Evolutionary conservation across 2,329 filamentous ascomycete species (phyloP), one percentile per base, ranked within the genome.

Genomic region (Arthrinium phaeospermum): DNA sequence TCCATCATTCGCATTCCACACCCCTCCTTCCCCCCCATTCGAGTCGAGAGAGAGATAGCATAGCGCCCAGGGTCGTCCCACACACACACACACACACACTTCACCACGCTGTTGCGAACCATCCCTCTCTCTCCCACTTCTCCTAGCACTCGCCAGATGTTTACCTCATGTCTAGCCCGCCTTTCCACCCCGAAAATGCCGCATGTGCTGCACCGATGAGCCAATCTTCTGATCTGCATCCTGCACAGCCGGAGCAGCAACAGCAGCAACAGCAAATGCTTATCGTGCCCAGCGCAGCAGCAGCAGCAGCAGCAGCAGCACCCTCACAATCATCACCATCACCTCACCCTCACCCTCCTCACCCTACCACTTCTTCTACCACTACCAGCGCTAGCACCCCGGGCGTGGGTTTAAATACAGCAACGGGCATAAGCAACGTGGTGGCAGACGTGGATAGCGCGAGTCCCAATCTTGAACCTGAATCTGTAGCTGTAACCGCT

Each of bases 81-180:
- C 64, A 68, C 57, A n/a, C 27, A 30, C 41, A 51, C 49, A 27
- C 49, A 51, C 49, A 51, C 46, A 57, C 51, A 57, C 24, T 51
- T 51, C n/a, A 51, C 47, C 24, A 53, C 13, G 24, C 53, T 47
- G 46, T 68, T 53, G 70, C 76, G 74, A 76, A 78, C 76, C 77
- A 77, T 76, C 74, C 72, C 76, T 76, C 67, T 75, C 77, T 77
- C 67, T 75, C 77, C 78, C 77, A 76, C 73, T 74, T 70, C 71
- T 72, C 68, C 46, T 75, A 76, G 76, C 73, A 73, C 74, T 76
- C 81, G 83, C 85, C 86, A 85, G 82, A 89, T 89, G 88, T 86
- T 83, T 82, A 83, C 84, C 87, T 86, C 87, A 90, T 90, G 88
- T 89, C 87, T 83, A 86, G 81, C 80, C 83, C 84, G 83, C 82